These are phyloP conservation scores for Kickxella alabastrina DNA, from an alignment of 192 early-diverging fungal species.

Conservation along the genomic window DNA sequence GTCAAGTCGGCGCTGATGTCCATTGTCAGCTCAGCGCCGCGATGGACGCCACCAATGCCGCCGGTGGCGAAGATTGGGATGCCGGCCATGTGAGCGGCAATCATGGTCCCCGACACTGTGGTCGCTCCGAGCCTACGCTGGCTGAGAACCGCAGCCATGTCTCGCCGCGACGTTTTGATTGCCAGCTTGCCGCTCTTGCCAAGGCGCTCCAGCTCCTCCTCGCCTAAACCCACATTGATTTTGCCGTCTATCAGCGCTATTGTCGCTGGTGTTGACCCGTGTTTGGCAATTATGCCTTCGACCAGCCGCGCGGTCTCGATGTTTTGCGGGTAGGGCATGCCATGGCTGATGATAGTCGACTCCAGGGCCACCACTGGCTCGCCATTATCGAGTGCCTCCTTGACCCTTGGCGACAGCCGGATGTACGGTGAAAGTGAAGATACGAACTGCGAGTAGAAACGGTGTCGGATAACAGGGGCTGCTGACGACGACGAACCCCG, in stretches of 20 bases:
- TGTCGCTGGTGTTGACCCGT: conserved; percentile 81
- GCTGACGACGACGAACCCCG: conserved; percentile 2
- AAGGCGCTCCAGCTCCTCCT: conserved; percentile 59
- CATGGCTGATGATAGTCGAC: conserved; percentile 95
- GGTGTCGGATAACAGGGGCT: background rate
- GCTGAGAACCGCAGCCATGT: conserved; percentile 72
- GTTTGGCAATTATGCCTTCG: conserved; percentile 66
- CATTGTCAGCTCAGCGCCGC: conserved; percentile 72
- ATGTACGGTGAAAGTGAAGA: conserved; percentile 4
- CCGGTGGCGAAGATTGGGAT: conserved; percentile 94
- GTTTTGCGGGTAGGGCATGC: conserved; percentile 94
- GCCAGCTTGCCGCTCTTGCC: conserved; percentile 59
- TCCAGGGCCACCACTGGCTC: conserved; percentile 87
- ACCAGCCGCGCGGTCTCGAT: conserved; percentile 77
- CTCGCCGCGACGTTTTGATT: conserved; percentile 80
- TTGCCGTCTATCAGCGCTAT: conserved; percentile 85
- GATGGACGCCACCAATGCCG: conserved; percentile 94
- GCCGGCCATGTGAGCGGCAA: conserved; percentile 79
- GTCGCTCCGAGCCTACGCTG: conserved; percentile 77
- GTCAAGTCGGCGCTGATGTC: conserved; percentile 92
- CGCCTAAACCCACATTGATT: conserved; percentile 75
- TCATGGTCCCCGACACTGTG: conserved; percentile 89
- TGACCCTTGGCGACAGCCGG: conserved; percentile 21
- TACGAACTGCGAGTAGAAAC: background rate
- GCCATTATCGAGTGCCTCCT: conserved; percentile 56